These are phyloP conservation scores for Bryoerythrophyllum caledonicum DNA, from an alignment of 225 moss, liverwort and hornwort genomes.

Conservation along the genomic window DNA sequence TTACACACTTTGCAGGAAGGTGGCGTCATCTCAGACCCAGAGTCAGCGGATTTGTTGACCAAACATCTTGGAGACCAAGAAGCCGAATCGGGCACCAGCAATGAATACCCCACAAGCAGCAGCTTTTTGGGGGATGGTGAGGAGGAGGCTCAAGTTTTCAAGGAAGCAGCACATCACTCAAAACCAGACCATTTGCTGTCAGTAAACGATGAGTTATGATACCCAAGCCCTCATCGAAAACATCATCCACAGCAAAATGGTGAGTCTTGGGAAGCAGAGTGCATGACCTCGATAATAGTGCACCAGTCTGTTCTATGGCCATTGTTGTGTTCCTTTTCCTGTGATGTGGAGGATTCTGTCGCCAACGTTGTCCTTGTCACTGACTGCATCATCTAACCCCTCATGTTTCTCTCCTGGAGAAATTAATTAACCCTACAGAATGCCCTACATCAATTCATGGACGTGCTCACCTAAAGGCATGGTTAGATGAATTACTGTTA, in stretches of 20 bases:
- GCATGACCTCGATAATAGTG: background rate
- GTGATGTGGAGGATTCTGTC: no score
- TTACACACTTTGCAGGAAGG: slow-evolving; percentile 16
- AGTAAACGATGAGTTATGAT: slow-evolving; percentile 31
- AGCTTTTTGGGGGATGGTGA: background rate
- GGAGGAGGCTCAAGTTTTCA: slow-evolving; percentile 1
- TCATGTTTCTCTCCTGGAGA: no score
- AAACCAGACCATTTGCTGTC: background rate
- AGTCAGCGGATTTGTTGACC: slow-evolving; percentile 24
- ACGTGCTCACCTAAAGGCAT: no score
- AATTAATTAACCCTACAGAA: no score
- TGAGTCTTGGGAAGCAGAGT: background rate
- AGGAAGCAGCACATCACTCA: slow-evolving; percentile 14
- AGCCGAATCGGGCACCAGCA: background rate
- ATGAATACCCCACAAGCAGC: background rate
- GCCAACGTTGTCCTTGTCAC: no score
- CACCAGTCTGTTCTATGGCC: background rate
- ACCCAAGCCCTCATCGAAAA: background rate
- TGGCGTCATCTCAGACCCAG: background rate
- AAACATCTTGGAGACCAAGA: slow-evolving; percentile 16
- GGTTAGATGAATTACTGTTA: no score
- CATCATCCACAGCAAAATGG: background rate
- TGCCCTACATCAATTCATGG: no score
- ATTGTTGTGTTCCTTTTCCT: background rate
- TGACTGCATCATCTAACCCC: no score